These are phyloP conservation scores for Acacia concinna DNA, from an alignment of 331 rosid genomes.

Conservation along the genomic window DNA sequence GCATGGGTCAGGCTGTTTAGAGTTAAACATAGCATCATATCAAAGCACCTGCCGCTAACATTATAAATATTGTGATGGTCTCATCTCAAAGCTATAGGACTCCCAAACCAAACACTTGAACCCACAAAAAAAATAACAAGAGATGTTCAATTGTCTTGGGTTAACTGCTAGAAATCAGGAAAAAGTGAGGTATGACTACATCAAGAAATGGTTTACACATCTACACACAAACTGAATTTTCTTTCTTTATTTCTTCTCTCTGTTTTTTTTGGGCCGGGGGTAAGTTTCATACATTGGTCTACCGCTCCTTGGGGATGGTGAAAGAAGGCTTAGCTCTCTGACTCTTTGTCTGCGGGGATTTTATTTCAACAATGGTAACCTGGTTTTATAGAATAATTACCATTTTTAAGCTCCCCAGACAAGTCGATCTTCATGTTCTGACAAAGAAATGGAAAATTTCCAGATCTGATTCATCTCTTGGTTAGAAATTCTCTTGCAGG, in stretches of 20 bases:
- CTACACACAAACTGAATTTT: too few relatives aligned
- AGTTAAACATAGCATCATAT: not conserved
- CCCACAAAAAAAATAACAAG: not conserved
- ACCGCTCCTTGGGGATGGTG: too few relatives aligned
- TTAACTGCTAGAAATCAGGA: not conserved
- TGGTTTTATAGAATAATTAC: too few relatives aligned
- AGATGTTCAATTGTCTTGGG: not conserved
- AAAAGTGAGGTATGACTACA: too few relatives aligned
- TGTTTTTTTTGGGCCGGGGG: too few relatives aligned
- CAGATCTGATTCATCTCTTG: not conserved
- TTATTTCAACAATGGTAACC: too few relatives aligned
- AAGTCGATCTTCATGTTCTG: not conserved
- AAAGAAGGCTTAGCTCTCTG: too few relatives aligned
- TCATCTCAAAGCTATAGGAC: not conserved
- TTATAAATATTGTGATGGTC: not conserved
- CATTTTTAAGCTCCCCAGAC: not conserved
- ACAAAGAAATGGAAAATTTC: not conserved
- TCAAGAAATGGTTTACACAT: too few relatives aligned
- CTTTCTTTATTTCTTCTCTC: too few relatives aligned
- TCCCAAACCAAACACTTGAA: not conserved
- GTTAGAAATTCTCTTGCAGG: not conserved
- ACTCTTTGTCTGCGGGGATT: too few relatives aligned
- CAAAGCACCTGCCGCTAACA: not conserved
- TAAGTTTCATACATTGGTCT: too few relatives aligned
- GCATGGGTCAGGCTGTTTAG: not conserved